Evolutionary conservation across 164 flowering plant genomes (phyloP), one percentile per base, ranked within the genome.

Genomic region (Magnolia kwangsiensis): DNA sequence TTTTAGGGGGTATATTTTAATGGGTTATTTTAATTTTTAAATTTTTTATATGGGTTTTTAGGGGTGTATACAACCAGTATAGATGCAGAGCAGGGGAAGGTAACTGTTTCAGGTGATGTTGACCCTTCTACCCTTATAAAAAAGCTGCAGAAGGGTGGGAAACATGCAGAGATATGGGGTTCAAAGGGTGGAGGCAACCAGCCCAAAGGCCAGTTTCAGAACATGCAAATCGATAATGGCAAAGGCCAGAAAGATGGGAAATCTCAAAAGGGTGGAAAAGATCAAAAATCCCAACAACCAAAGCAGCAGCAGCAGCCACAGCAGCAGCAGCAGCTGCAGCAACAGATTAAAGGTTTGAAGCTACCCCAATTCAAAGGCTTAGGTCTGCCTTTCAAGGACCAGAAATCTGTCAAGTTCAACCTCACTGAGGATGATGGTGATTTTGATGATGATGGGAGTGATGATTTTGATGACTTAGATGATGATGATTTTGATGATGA

Each of bases 81-180:
- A 80, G 97, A 94, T 83, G 75, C 94, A 58, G 97, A 92, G 58
- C 94, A 82, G 75, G 95, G 96, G 79, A 94, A 87, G 81, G 98
- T 94, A 69, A 90, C 92, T 19, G 96, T 94, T 2, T 83, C 94
- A 8, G 98, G 98, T n/a, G 90, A 86, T 80, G 90, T 91, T 31
- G 93, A 92, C 80, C 89, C 97, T 8, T 76, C 74, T 0, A 79
- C 88, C 4, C 83, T 94, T 21, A 89, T 94, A 81, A 94, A 88
- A 85, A 94, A 92, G 88, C 93, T 94, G 7, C 77, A 77, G 0
- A 94, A 90, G 78, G 75, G 86, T 8, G 97, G 97, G 2, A 94
- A 94, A 72, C 90, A 87, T 87, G 97, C 94, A 29, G 93, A 91
- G 85, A 73, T 92, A 0, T 94, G 97, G 97, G 97, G 94, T 8